These are phyloP conservation scores for Ceratocystis colombiana DNA, from an alignment of 2,329 filamentous ascomycete genomes.

Conservation along the genomic window DNA sequence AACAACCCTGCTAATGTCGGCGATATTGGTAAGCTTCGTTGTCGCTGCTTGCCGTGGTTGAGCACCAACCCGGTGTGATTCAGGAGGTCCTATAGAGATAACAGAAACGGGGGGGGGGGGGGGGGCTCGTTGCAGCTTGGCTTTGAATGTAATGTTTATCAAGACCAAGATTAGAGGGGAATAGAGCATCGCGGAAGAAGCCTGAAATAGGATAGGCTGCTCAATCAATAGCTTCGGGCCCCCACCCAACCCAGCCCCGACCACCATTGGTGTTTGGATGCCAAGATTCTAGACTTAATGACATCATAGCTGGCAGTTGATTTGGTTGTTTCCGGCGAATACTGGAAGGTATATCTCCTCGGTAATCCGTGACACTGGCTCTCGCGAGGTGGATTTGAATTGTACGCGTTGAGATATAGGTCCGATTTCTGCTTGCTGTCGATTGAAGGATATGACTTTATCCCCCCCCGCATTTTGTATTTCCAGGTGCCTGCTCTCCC, in stretches of 20 bases:
- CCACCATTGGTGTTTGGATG: not conserved
- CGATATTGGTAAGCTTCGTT: too few species aligned
- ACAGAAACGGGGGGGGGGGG: too few species aligned
- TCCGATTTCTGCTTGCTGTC: too few species aligned
- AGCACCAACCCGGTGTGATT: too few species aligned
- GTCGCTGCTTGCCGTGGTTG: too few species aligned
- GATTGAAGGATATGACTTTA: not conserved
- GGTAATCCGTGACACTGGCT: too few species aligned
- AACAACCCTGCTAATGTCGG: too few species aligned
- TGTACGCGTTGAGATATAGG: too few species aligned
- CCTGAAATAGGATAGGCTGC: not conserved
- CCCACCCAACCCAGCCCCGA: not conserved
- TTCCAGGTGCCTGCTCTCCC: not conserved
- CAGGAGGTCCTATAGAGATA: too few species aligned
- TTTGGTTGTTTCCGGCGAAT: too few species aligned
- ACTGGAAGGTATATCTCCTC: too few species aligned
- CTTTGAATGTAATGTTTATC: not conserved
- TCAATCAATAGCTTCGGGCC: not conserved
- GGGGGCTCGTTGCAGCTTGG: not conserved
- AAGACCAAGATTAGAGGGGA: not conserved
- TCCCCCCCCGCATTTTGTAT: not conserved
- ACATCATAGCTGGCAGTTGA: not conserved
- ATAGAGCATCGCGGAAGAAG: not conserved
- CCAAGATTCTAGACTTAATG: not conserved
- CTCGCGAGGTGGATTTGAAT: too few species aligned